Base-by-base conservation (phyloP, 1,284 basidiomycete species). In the Ceratobasidium papillatum region DNA sequence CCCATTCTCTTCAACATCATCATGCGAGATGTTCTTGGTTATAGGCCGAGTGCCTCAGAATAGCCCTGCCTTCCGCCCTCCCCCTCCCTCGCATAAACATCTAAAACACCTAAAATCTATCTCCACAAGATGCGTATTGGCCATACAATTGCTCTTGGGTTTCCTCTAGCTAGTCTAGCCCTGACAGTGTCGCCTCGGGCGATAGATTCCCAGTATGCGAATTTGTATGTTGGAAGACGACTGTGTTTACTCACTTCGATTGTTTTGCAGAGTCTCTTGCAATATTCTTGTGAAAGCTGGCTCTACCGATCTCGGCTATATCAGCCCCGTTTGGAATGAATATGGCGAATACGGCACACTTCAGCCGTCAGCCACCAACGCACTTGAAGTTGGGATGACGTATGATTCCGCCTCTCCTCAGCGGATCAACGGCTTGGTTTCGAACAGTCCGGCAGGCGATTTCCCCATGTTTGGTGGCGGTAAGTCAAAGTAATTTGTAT, bases 261-360 rank as follows among this genome's bases (percentile, higher is more conserved):
- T 7, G 22, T 43, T 2, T 34, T 19, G 3, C 27, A 64, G 45
- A 49, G 22, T 19, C 12, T 32, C 47, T 25, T 68, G 64, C 36
- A 68, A 54, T 25, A 34, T 54, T 27, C 49, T 51, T 14, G 64
- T 54, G 17, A 36, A 38, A 17, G 19, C 34, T 12, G 22, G 64
- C 14, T 36, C 25, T 22, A 34, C 3, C 2, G 12, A 14, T 19
- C 49, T 52, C 34, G 64, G 64, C 5, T 68, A 68, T 32, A 54
- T 54, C 34, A 51, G 27, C n/a, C 36, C 47, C 3, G 22, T 27
- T 12, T 51, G 45, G 47, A 54, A 68, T 12, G 30, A 41, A 27
- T 54, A 25, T 19, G 64, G 49, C 9, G 32, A 68, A 19, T 68
- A 68, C 38, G 49, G 64, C 8, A 32, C 51, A 3, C 64, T 68